phyloP scores from a whole-genome alignment of 208 protist species.

The Trypanosoma congolense region DNA sequence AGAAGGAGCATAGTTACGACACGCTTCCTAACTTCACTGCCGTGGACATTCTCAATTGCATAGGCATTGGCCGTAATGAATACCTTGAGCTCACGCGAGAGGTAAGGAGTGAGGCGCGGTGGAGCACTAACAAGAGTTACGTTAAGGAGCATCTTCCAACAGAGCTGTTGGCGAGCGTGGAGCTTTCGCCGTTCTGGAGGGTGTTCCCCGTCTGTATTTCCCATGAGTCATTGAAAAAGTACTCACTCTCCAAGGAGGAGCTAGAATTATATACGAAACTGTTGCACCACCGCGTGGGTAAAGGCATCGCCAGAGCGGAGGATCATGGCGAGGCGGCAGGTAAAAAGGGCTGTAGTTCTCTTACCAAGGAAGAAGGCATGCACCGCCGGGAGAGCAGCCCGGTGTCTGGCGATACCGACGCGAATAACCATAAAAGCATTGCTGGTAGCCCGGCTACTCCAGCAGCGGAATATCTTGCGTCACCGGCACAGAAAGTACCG shows the following conservation, averaged over 20 bases:
- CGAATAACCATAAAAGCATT: no score
- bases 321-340: not conserved
- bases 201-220: constrained; percentile 36
- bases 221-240: no score
- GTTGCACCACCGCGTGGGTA: constrained; percentile 44
- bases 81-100: constrained; percentile 96
- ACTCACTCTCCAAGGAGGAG: no score
- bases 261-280: no score
- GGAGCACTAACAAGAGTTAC: constrained; percentile 64
- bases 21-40: constrained; percentile 97
- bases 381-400: no score
- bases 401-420: no score
- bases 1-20: constrained; percentile 88
- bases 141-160: constrained; percentile 62
- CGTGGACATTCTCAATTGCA: constrained; percentile 89
- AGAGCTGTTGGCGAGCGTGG: constrained; percentile 35
- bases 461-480: no score
- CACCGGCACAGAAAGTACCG: constrained; percentile 7
- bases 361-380: no score
- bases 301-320: no score
- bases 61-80: constrained; percentile 96
- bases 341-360: constrained; percentile 3
- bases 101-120: constrained; percentile 82
- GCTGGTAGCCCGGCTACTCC: no score
- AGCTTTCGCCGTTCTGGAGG: constrained; percentile 49